phyloP scores from a whole-genome alignment of 2,329 filamentous ascomycete genomes.

The Botryotinia calthae region DNA sequence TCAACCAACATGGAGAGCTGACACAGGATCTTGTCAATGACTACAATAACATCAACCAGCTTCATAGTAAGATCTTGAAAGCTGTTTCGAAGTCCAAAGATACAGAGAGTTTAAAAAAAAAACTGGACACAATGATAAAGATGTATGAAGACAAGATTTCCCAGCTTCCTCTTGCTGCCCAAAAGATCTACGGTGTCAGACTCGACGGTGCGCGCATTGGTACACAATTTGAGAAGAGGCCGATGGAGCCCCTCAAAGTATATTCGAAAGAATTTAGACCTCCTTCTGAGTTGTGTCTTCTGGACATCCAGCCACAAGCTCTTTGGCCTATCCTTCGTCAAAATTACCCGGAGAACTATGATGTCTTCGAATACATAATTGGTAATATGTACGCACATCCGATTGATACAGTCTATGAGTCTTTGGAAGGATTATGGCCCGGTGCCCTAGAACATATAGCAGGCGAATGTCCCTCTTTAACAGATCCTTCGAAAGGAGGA shows the following conservation, averaged over 20 bases:
- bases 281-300: slow-evolving; percentile 52
- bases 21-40: not conserved
- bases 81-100: not conserved
- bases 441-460: slow-evolving; percentile 57
- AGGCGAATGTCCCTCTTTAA: slow-evolving; percentile 48
- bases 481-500: slow-evolving; percentile 50
- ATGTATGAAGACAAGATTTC: not conserved
- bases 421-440: slow-evolving; percentile 54
- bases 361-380: slow-evolving; percentile 54
- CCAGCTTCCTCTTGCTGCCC: not conserved
- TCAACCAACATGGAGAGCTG: not conserved
- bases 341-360: slow-evolving; percentile 40
- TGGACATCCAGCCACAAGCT: slow-evolving; percentile 65
- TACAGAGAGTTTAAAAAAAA: not conserved
- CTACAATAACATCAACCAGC: not conserved
- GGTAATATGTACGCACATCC: slow-evolving; percentile 42
- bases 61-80: not conserved
- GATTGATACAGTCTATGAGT: slow-evolving; percentile 42
- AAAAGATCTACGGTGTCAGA: not conserved
- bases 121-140: not conserved
- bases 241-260: slow-evolving; percentile 65
- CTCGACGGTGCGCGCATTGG: slow-evolving; percentile 5
- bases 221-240: slow-evolving; percentile 42
- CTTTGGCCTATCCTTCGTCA: slow-evolving; percentile 50
- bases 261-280: slow-evolving; percentile 65